Conservation (phyloP, 768 basidiomycete genomes). For the Pleurotus eryngii region DNA sequence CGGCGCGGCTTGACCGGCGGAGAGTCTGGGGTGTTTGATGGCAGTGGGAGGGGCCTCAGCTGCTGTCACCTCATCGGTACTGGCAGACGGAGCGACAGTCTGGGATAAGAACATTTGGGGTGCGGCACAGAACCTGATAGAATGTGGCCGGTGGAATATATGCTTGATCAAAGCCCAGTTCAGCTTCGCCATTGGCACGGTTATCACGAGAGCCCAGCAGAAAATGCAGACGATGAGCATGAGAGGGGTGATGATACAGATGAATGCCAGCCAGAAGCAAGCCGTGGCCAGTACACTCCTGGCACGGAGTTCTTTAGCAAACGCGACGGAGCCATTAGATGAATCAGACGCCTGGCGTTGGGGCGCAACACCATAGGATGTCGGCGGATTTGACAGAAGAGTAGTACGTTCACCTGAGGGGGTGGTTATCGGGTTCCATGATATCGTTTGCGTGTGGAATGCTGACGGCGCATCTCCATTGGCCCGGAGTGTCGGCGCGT, state of each 20-base stretch:
- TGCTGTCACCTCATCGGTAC: conserved; percentile 19
- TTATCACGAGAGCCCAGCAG: conserved; percentile 94
- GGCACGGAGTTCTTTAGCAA: conserved; percentile 29
- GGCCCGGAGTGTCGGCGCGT: conserved; percentile 34
- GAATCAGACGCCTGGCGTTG: conserved; percentile 27
- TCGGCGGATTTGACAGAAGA: conserved; percentile 44
- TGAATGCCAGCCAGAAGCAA: conserved; percentile 80
- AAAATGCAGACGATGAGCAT: conserved; percentile 84
- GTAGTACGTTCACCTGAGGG: conserved; percentile 44
- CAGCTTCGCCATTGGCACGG: conserved; percentile 97
- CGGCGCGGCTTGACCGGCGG: conserved; percentile 88
- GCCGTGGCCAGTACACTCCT: conserved; percentile 63
- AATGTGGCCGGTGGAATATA: conserved; percentile 73
- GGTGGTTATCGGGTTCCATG: conserved; percentile 36
- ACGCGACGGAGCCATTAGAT: conserved; percentile 27
- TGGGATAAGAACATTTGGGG: conserved; percentile 62
- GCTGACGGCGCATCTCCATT: conserved; percentile 37
- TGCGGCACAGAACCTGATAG: conserved; percentile 90
- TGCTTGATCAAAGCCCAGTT: conserved; percentile 92
- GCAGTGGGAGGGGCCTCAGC: conserved; percentile 44
- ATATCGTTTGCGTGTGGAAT: conserved; percentile 38
- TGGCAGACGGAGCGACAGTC: conserved; percentile 20
- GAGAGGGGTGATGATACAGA: conserved; percentile 79
- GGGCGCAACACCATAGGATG: conserved; percentile 66
- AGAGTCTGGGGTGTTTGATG: conserved; percentile 69